Conservation (phyloP, 1,284 basidiomycete species). For the Apiotrichum gracile region DNA sequence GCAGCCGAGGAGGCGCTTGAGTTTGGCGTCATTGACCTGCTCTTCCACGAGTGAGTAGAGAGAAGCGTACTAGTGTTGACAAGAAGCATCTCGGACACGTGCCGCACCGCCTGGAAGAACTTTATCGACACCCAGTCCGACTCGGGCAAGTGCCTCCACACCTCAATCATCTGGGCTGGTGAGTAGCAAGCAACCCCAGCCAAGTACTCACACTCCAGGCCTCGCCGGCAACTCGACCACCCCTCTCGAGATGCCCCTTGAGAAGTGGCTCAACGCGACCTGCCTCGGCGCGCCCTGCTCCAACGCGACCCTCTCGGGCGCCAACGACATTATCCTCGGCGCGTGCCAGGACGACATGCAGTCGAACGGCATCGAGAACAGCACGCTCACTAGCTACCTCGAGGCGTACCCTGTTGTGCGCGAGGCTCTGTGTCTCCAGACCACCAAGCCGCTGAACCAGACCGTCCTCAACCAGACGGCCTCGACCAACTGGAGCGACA, state of each 20-base stretch:
- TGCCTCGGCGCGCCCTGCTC: slow-evolving; percentile 39
- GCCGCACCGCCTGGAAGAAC: slow-evolving; percentile 1
- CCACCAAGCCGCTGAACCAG: slow-evolving; percentile 19
- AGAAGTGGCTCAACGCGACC: slow-evolving; percentile 30
- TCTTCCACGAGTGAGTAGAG: not conserved
- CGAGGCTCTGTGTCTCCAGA: slow-evolving; percentile 42
- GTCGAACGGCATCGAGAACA: slow-evolving; percentile 23
- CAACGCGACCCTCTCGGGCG: slow-evolving; percentile 29
- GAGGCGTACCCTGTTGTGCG: slow-evolving; percentile 36
- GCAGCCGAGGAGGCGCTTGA: too few species aligned
- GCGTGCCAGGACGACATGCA: slow-evolving; percentile 35
- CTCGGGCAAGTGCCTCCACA: slow-evolving; percentile 23
- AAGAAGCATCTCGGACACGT: slow-evolving; percentile 2
- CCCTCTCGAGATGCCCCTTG: slow-evolving; percentile 13
- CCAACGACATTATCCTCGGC: slow-evolving; percentile 22
- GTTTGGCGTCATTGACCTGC: not conserved
- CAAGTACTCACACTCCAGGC: not conserved
- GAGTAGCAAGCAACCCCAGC: not conserved
- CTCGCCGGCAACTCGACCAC: slow-evolving; percentile 23
- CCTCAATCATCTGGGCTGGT: slow-evolving; percentile 15
- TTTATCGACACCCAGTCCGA: slow-evolving; percentile 8
- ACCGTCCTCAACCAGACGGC: slow-evolving; percentile 6
- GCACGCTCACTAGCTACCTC: slow-evolving; percentile 24
- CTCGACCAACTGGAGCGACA: not conserved
- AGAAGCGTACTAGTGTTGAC: not conserved